Base-by-base conservation (phyloP, 768 basidiomycete genomes). In the Kwoniella mangroviensis region DNA sequence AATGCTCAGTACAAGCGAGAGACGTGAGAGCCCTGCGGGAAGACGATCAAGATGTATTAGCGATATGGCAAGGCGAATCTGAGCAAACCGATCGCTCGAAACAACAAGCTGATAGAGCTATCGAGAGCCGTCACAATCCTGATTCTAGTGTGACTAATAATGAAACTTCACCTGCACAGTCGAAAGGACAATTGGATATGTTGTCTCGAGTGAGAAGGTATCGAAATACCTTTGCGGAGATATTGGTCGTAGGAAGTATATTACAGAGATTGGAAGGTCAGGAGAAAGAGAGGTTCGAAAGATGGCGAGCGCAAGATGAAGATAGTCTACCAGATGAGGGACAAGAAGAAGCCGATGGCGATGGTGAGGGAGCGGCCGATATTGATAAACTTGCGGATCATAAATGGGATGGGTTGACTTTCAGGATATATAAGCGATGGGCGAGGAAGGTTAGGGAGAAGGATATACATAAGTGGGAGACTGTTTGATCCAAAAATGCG, bases 261-360 rank as follows among this genome's bases (percentile, higher is more conserved):
- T 60, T 82, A 41, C 77, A 81, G 58, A 75, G 73, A 63, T 72
- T 82, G 13, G 75, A 81, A 58, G 81, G 81, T 6, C 73, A 77
- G 22, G 75, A 82, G 53, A 59, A 63, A 51, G 65, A 77, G 34
- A 67, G 52, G 13, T 82, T 82, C 56, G 81, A 80, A 54, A 42
- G 79, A 59, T 73, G 56, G 55, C 42, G 66, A 54, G 70, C 54
- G 19, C 63, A 75, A 40, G 65, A 75, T 40, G 40, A 53, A 58
- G 13, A 40, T 26, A 43, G 42, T 51, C 10, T 45, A 34, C 4
- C 22, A 2, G 40, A 63, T 24, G 40, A 52, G 15, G 2, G 21
- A 22, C 21, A 63, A 42, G 15, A 42, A 10, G 40, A 22, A 22
- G 17, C 9, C 3, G 11, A 21, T 12, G 22, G 45, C 12, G 61